Evolutionary conservation across 352 stramenopile genomes (phyloP).

Genomic region (Nothophytophthora sp.): DNA sequence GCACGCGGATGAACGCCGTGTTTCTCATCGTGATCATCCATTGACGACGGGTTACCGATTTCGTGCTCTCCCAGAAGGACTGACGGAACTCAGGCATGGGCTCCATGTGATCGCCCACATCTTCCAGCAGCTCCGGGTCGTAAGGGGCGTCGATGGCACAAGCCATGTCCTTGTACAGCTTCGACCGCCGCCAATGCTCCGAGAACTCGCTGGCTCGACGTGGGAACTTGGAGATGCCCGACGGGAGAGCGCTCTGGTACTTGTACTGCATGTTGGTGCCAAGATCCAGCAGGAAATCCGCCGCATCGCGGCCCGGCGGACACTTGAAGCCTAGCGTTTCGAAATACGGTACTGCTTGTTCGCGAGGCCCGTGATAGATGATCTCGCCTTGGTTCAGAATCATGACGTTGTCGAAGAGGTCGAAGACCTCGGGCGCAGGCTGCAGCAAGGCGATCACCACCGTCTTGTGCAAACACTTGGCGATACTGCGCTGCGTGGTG

Average conservation of each 20-base stretch:
- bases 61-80: constrained; percentile 33
- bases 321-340: constrained; percentile 38
- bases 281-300: constrained; percentile 57
- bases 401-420: constrained; percentile 60
- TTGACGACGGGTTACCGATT: constrained; percentile 26
- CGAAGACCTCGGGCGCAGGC: constrained; percentile 53
- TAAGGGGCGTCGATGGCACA: constrained; percentile 8
- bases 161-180: constrained; percentile 3
- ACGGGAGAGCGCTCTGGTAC: constrained; percentile 26
- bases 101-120: constrained; percentile 81
- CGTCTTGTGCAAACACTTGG: constrained; percentile 43
- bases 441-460: constrained; percentile 61
- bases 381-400: constrained; percentile 58
- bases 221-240: constrained; percentile 11
- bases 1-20: constrained; percentile 29
- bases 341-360: constrained; percentile 39
- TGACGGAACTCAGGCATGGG: constrained; percentile 31
- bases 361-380: constrained; percentile 60
- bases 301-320: constrained; percentile 41
- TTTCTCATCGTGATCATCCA: constrained; percentile 53
- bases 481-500: constrained; percentile 51
- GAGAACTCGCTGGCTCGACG: constrained; percentile 27
- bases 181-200: constrained; percentile 12
- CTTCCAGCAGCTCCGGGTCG: constrained; percentile 8
- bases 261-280: constrained; percentile 39